A percentile compares a stretch with the other conserved stretches of the same genome.
phyloP scores from a whole-genome alignment of 768 basidiomycete species.

The Termitomyces sp. region DNA sequence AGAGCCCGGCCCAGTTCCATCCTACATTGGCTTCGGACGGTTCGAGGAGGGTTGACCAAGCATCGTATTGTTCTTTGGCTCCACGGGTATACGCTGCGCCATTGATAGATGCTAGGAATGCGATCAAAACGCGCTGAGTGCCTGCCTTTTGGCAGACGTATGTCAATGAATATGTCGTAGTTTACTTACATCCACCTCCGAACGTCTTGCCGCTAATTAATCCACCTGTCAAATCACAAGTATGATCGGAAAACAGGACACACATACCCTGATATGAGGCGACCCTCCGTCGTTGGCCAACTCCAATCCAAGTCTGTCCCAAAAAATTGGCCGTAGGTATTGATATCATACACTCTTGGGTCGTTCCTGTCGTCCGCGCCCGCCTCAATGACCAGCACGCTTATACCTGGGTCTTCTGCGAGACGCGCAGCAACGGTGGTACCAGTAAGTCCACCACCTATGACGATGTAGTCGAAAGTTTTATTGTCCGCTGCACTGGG shows the following conservation, averaged over 20 bases:
- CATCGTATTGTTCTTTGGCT: slow-evolving; percentile 37
- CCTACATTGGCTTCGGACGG: slow-evolving; percentile 34
- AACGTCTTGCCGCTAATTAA: slow-evolving; percentile 38
- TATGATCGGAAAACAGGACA: background rate
- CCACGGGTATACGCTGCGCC: slow-evolving; percentile 42
- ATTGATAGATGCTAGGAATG: slow-evolving; percentile 36
- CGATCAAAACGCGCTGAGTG: background rate
- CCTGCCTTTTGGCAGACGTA: background rate
- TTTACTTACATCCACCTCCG: slow-evolving; percentile 31
- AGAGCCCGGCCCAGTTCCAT: slow-evolving; percentile 42
- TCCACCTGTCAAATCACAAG: background rate
- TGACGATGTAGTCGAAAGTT: slow-evolving; percentile 37
- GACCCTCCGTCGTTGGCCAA: slow-evolving; percentile 38
- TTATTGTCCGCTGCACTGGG: slow-evolving; percentile 25
- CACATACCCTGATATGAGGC: slow-evolving; percentile 32
- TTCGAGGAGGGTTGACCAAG: slow-evolving; percentile 32
- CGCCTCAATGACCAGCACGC: slow-evolving; percentile 45
- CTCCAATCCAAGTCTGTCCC: slow-evolving; percentile 37
- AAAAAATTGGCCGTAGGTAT: slow-evolving; percentile 36
- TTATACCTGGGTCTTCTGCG: slow-evolving; percentile 34
- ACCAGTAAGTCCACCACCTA: slow-evolving; percentile 44
- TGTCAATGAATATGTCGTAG: too few relatives aligned
- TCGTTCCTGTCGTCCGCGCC: slow-evolving; percentile 41
- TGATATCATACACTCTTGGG: slow-evolving; percentile 38
- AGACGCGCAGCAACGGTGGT: slow-evolving; percentile 43